Evolutionary conservation across 768 basidiomycete genomes (phyloP).

Genomic region (Tubosaeta brunneosetosa): DNA sequence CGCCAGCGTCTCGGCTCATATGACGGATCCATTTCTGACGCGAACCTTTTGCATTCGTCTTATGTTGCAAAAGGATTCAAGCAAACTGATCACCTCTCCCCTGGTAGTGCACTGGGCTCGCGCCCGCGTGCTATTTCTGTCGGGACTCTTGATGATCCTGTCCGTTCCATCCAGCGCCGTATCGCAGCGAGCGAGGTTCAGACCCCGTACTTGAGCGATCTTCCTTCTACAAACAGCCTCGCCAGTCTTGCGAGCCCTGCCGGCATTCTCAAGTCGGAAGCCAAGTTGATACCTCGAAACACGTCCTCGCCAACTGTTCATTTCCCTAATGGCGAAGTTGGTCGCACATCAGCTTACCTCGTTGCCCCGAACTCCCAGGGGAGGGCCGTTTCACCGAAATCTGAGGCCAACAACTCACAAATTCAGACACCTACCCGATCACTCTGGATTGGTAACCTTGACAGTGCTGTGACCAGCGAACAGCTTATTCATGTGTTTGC

Average conservation of each 20-base stretch:
- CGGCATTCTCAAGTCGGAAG: slow-evolving; percentile 56
- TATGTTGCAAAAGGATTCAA: slow-evolving; percentile 74
- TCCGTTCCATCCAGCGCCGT: slow-evolving; percentile 65
- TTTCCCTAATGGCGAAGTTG: slow-evolving; percentile 61
- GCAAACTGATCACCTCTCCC: slow-evolving; percentile 59
- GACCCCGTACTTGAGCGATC: slow-evolving; percentile 52
- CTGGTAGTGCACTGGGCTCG: slow-evolving; percentile 37
- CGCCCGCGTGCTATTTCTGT: slow-evolving; percentile 85
- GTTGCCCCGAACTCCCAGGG: slow-evolving; percentile 63
- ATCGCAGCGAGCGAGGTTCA: slow-evolving; percentile 54
- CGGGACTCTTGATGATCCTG: slow-evolving; percentile 79
- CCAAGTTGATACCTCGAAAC: slow-evolving; percentile 45
- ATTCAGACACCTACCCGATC: slow-evolving; percentile 93
- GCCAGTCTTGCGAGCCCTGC: slow-evolving; percentile 26
- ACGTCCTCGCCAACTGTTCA: slow-evolving; percentile 52
- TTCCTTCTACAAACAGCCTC: slow-evolving; percentile 34
- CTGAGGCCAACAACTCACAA: slow-evolving; percentile 62
- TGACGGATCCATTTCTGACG: slow-evolving; percentile 49
- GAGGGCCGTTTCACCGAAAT: slow-evolving; percentile 79
- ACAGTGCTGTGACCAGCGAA: slow-evolving; percentile 89
- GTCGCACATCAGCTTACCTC: slow-evolving; percentile 63
- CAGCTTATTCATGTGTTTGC: slow-evolving; percentile 95
- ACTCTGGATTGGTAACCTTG: slow-evolving; percentile 97
- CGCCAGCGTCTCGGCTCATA: slow-evolving; percentile 62
- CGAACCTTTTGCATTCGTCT: slow-evolving; percentile 50